Conservation (phyloP, 345 rosid species). For the Populus euphratica region DNA sequence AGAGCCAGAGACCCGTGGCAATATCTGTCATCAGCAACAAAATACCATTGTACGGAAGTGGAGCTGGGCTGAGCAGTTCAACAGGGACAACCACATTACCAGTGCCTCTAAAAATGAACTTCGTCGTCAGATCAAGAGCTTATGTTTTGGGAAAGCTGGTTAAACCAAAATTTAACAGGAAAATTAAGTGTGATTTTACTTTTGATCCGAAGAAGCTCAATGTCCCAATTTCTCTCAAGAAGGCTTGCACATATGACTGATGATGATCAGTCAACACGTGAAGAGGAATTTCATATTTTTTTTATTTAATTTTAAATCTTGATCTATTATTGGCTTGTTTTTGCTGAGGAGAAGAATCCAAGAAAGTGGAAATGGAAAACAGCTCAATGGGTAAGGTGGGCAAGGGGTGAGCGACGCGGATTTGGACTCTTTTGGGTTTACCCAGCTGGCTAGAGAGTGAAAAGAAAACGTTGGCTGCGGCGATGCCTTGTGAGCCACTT, state of each 20-base stretch:
- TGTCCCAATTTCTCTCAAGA: slow-evolving; percentile 55
- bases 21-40: slow-evolving; percentile 54
- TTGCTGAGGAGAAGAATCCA: not conserved
- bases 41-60: slow-evolving; percentile 88
- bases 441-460: slow-evolving; percentile 31
- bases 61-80: slow-evolving; percentile 62
- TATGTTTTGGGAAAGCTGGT: slow-evolving; percentile 89
- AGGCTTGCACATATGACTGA: slow-evolving; percentile 65
- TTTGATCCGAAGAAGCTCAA: slow-evolving; percentile 65
- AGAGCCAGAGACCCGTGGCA: slow-evolving; percentile 56
- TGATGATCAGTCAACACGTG: not conserved
- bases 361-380: slow-evolving; percentile 27
- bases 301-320: not conserved
- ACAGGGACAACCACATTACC: slow-evolving; percentile 49
- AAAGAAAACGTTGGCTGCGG: slow-evolving; percentile 23
- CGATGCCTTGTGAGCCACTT: slow-evolving; percentile 16
- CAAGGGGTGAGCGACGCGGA: not conserved
- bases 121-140: slow-evolving; percentile 66
- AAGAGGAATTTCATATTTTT: not conserved
- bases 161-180: slow-evolving; percentile 70
- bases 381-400: slow-evolving; percentile 48
- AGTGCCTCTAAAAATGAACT: slow-evolving; percentile 54
- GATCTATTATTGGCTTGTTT: not conserved
- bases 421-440: slow-evolving; percentile 25
- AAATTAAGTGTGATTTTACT: slow-evolving; percentile 54